Base-by-base conservation (phyloP, 768 basidiomycete species). In the Tephrocybe sp. region DNA sequence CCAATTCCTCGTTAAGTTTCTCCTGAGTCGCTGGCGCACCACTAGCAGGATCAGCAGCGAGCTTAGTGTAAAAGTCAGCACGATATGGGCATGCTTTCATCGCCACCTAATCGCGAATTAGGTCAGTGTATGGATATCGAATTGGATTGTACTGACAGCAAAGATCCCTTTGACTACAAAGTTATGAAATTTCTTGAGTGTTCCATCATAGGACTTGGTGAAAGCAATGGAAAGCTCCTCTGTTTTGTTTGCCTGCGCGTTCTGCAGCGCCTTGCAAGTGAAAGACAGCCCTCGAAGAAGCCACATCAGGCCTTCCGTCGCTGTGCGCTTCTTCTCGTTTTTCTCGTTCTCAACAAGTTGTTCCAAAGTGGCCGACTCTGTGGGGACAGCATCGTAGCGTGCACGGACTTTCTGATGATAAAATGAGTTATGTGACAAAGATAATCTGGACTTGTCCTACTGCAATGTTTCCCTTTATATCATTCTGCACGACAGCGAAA, bases 291-390 rank as follows among this genome's bases (percentile, higher is more conserved):
- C 97, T 25, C 94, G 84, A 40, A 94, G 78, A 41, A 99, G 80
- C 97, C 97, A 99, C 69, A 98, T 71, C 47, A 98, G 78, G 13
- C 92, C 94, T 62, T 95, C 87, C 0, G 95, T 97, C 2, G 96
- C 92, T 0, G 81, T 78, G 13, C 82, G 79, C 69, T 93, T 93
- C 79, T 94, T 92, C 70, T 92, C 89, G 19, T 69, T 70, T 67
- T 89, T 86, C 70, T 98, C 97, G 60, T 87, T 87, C 61, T 78
- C 76, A 4, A 93, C 84, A 22, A 99, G 82, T 40, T 76, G 70
- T 70, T 99, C 91, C 22, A 99, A 80, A 1, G 97, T 98, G 24
- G 69, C 66, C 5, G 88, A 92, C 53, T 80, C 57, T 1, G 68
- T 67, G 1, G 89, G 84, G 4, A 77, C 69, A 0, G 87, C 81